Evolutionary conservation across 768 basidiomycete species (phyloP), one percentile per base, ranked within the genome.

Genomic region (Pleurotus platypus): DNA sequence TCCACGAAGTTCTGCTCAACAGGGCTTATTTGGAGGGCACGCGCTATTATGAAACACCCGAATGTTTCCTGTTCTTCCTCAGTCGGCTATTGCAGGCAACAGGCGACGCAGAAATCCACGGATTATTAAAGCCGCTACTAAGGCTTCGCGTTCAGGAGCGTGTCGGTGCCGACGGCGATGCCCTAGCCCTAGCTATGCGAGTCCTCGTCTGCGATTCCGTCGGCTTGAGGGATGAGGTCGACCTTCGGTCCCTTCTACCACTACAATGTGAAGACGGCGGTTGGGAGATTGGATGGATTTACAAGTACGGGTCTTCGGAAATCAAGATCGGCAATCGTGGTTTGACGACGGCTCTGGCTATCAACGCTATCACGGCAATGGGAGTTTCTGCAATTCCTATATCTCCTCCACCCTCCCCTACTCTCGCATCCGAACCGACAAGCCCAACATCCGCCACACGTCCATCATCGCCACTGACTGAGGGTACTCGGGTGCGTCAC

Each of bases 141-240:
- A 70, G 69, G 20, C 77, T 75, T 58, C 75, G 82, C 6, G 61
- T 81, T 8, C 70, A 71, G 53, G 83, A 85, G 64, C 76, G 78
- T 4, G 72, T 80, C 18, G 82, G 82, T 6, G 72, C 69, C 1
- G 66, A 72, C 5, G 81, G 79, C 20, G 82, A 82, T 61, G 72
- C 83, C 1, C 67, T 83, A n/a, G 79, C 80, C 5, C 75, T 85
- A 1, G 78, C 81, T 0, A 81, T 83, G 79, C 81, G 83, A 0
- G 71, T 86, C 47, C 59, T 81, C 16, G 76, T 75, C 1, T 77
- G 78, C 40, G 66, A 71, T 1, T 69, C 65, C 9, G 68, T 79
- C 11, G 79, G 75, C 5, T 49, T 82, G 15, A 61, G 64, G 24
- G 69, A 80, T 61, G 69, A 76, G 13, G 66, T 74, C 1, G 84